Conservation (phyloP, 2,329 filamentous ascomycete genomes). For the Diplocarpon rosae region DNA sequence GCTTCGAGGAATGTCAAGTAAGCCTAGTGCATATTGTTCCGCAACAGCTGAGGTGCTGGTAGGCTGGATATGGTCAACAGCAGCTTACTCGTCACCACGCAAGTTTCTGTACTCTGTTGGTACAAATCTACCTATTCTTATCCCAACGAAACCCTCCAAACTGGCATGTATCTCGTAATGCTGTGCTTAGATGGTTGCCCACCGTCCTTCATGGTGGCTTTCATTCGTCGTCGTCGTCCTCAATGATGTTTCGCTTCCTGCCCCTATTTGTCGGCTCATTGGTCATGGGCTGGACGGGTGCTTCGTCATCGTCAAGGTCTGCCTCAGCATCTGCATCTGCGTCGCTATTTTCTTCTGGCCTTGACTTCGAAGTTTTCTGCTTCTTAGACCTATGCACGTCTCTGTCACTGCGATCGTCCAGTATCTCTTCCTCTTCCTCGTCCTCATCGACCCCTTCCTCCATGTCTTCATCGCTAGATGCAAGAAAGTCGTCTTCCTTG, state of each 20-base stretch:
- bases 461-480: slow-evolving; percentile 59
- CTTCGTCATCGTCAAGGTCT: slow-evolving; percentile 40
- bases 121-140: no score
- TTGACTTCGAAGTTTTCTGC: slow-evolving; percentile 22
- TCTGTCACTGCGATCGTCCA: slow-evolving; percentile 36
- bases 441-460: slow-evolving; percentile 45
- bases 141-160: no score
- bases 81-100: not conserved
- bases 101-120: no score
- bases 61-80: not conserved
- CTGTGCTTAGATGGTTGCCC: not conserved
- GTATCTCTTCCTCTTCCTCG: slow-evolving; percentile 29
- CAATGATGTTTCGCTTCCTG: slow-evolving; percentile 45
- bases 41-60: no score
- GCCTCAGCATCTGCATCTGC: slow-evolving; percentile 41
- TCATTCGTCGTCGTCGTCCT: slow-evolving; percentile 45
- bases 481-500: slow-evolving; percentile 69
- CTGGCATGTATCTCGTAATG: no score
- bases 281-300: slow-evolving; percentile 29
- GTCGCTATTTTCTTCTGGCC: slow-evolving; percentile 33
- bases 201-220: not conserved
- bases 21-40: no score
- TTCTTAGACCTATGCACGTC: slow-evolving; percentile 26
- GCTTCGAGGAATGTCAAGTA: no score
- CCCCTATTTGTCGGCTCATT: slow-evolving; percentile 29